phyloP scores from a whole-genome alignment of 148 eudicot species.

The Beta vulgaris region DNA sequence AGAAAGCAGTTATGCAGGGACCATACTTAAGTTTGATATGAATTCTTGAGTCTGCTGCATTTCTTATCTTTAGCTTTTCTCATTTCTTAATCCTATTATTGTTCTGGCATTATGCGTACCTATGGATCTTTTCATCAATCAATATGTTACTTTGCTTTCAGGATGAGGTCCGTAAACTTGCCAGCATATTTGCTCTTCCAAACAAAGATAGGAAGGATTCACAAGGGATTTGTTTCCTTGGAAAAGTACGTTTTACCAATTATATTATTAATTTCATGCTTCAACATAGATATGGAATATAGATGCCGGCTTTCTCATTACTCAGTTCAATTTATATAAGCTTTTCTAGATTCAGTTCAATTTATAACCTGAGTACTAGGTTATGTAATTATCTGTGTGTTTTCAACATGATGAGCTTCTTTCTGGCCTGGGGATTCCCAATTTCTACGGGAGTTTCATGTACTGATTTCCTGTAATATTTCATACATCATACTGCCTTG shows the following conservation, averaged over 20 bases:
- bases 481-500: background rate
- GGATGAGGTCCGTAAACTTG: conserved; percentile 89
- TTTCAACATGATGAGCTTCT: background rate
- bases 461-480: background rate
- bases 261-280: background rate
- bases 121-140: background rate
- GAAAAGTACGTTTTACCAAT: conserved; percentile 56
- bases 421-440: background rate
- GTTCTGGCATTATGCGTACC: background rate
- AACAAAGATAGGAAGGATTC: conserved; percentile 96
- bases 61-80: background rate
- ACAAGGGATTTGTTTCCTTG: conserved; percentile 98
- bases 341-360: background rate
- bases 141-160: conserved; percentile 24
- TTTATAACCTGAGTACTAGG: background rate
- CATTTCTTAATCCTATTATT: background rate
- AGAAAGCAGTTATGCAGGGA: background rate
- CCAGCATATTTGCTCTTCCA: conserved; percentile 62
- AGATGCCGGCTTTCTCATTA: background rate
- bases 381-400: background rate
- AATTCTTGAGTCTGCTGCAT: background rate
- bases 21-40: background rate
- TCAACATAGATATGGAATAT: background rate
- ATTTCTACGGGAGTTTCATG: background rate
- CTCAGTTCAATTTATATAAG: background rate